Evolutionary conservation across 371 early-diverging fungal genomes (phyloP).

Genomic region (Mortierella sp.): DNA sequence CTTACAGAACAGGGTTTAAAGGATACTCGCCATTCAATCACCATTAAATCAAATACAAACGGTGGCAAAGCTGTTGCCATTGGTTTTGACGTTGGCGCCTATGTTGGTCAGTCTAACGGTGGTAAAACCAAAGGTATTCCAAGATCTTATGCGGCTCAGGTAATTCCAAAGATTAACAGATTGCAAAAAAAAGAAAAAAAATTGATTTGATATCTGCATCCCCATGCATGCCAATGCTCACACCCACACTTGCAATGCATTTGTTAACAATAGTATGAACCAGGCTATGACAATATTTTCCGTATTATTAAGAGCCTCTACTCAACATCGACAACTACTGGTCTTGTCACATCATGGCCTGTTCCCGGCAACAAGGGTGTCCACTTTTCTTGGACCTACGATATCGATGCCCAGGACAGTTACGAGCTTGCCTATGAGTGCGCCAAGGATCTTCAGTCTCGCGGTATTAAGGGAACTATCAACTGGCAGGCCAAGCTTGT

Average conservation of each 20-base stretch:
- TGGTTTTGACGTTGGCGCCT: slow-evolving; percentile 31
- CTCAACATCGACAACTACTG: slow-evolving; percentile 12
- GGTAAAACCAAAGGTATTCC: slow-evolving; percentile 32
- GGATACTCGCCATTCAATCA: slow-evolving; percentile 17
- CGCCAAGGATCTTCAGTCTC: slow-evolving; percentile 28
- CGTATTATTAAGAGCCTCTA: slow-evolving; percentile 35
- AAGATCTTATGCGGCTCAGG: slow-evolving; percentile 27
- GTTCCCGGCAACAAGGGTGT: slow-evolving; percentile 41
- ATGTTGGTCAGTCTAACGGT: slow-evolving; percentile 27
- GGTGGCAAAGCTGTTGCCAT: slow-evolving; percentile 30
- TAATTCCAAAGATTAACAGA: too few relatives aligned
- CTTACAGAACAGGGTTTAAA: neutral
- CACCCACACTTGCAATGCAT: neutral
- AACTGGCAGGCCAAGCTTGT: slow-evolving; percentile 41
- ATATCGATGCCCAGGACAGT: slow-evolving; percentile 38
- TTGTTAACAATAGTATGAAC: slow-evolving; percentile 21
- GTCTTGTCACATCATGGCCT: slow-evolving; percentile 31
- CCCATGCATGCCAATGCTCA: too few relatives aligned
- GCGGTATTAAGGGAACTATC: slow-evolving; percentile 28
- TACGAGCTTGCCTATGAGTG: slow-evolving; percentile 13
- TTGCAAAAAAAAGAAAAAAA: too few relatives aligned
- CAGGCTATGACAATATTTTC: slow-evolving; percentile 36
- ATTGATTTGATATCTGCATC: too few relatives aligned
- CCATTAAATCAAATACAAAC: slow-evolving; percentile 15
- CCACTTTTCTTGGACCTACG: slow-evolving; percentile 38